Evolutionary conservation across 805 yeast genomes (phyloP), one percentile per base, ranked within the genome.

Genomic region (Candida nanaspora): DNA sequence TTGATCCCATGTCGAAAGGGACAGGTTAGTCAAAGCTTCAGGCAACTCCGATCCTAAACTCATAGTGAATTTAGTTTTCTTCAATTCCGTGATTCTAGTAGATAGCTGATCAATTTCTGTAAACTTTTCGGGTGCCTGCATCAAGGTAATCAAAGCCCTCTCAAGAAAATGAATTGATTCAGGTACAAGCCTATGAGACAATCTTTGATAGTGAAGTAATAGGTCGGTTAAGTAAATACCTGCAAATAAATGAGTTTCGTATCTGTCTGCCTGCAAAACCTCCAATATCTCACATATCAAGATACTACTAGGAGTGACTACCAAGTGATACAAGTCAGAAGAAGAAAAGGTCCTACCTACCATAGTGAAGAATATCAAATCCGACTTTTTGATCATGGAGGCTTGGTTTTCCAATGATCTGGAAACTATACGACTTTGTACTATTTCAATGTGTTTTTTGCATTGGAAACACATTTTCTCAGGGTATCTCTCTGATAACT

Each of bases 301-400:
- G 27, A 93, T 73, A 25, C 77, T 65, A 2, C 91, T 73, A 3
- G 97, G 96, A 0, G 96, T 89, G 4, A 81, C 89, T 10, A 93
- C 83, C 44, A 88, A 69, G 67, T 93, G 98, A 62, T 85, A 91
- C 56, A 87, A 89, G 67, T 93, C 99, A 0, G 98, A 93, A 1
- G 97, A 87, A 0, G 98, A 89, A 56, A 84, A 93, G 4, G 88
- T 57, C 40, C 72, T 68, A 6, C 97, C 97, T 42, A 89, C 69
- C 5, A 87, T 51, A 0, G 79, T 69, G 53, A 82, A 85, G 44
- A 83, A 75, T 6, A 86, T 61, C 43, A 87, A 61, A 55, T 88
- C 95, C 1, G 75, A 63, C 14, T 63, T 50, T 33, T 57, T 61
- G 25, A 73, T 69, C 44, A 66, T 69, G 13, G 32, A 16, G 3